Evolutionary conservation across 2,329 filamentous ascomycete species (phyloP).

Genomic region (Curvularia eragrostidis): DNA sequence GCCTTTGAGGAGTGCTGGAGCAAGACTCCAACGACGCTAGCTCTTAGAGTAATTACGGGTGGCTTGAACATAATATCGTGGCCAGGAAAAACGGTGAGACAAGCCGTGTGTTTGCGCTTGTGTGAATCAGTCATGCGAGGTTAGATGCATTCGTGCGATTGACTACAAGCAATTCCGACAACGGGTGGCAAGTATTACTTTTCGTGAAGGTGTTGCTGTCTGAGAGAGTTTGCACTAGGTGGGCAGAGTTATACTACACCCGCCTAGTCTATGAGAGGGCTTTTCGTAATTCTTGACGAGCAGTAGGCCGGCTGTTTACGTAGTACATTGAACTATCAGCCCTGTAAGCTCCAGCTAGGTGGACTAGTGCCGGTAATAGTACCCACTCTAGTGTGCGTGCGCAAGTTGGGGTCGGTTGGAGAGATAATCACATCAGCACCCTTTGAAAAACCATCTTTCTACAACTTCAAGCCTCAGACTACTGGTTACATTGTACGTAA

Average conservation of each 20-base stretch:
- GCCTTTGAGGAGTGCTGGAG: slow-evolving; percentile 48
- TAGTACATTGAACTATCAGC: slow-evolving; percentile 13
- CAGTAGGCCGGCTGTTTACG: slow-evolving; percentile 31
- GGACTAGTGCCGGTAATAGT: neutral
- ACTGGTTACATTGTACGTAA: slow-evolving; percentile 25
- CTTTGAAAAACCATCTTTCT: slow-evolving; percentile 5
- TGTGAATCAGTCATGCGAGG: slow-evolving; percentile 23
- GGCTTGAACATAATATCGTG: slow-evolving; percentile 29
- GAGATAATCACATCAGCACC: slow-evolving; percentile 17
- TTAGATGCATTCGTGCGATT: slow-evolving; percentile 33
- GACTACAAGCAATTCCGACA: slow-evolving; percentile 20
- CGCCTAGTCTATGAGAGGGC: slow-evolving; percentile 27
- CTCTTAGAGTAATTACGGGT: neutral
- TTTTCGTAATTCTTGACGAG: slow-evolving; percentile 33
- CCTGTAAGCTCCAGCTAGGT: neutral
- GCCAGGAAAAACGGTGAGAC: slow-evolving; percentile 37
- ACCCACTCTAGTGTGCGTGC: slow-evolving; percentile 4
- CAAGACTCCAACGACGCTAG: slow-evolving; percentile 19
- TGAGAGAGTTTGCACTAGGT: slow-evolving; percentile 37
- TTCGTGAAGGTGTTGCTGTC: slow-evolving; percentile 34
- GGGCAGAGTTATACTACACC: slow-evolving; percentile 30
- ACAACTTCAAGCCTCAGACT: neutral
- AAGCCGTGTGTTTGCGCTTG: slow-evolving; percentile 28
- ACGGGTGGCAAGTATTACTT: slow-evolving; percentile 23
- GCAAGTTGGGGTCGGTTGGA: slow-evolving; percentile 33